These are phyloP conservation scores for Aegilops speltoides DNA, from an alignment of 176 grass and related monocot genomes.

Conservation along the genomic window DNA sequence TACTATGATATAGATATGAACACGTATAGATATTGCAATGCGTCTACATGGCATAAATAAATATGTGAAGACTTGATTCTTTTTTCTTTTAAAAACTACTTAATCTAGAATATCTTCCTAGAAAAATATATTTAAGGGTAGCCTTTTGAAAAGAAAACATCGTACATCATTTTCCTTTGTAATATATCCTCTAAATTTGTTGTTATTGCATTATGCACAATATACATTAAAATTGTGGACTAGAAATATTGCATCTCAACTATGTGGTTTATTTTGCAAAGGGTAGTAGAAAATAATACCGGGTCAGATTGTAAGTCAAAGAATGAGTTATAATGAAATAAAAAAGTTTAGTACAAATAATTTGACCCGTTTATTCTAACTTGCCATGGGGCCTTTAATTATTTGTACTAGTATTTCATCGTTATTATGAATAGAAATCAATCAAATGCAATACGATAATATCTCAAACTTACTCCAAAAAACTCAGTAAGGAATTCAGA, in stretches of 20 bases:
- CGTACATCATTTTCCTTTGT: neutral
- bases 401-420: neutral
- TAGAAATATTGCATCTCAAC: neutral
- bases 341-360: neutral
- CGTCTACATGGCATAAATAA: neutral
- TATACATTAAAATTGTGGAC: neutral
- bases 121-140: too few species aligned
- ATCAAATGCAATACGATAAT: too few species aligned
- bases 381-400: neutral
- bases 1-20: neutral
- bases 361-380: neutral
- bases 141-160: neutral
- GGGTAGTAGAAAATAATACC: neutral
- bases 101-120: neutral
- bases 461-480: too few species aligned
- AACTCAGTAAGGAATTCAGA: fast-evolving
- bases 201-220: neutral
- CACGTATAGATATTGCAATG: too few species aligned
- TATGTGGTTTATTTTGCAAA: neutral
- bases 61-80: neutral
- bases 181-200: neutral
- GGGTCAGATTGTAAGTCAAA: neutral
- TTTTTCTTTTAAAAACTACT: neutral
- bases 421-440: too few species aligned
- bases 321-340: neutral